Evolutionary conservation across 768 basidiomycete species (phyloP), one percentile per base, ranked within the genome.

Genomic region (Termitomyces bulborhizus): DNA sequence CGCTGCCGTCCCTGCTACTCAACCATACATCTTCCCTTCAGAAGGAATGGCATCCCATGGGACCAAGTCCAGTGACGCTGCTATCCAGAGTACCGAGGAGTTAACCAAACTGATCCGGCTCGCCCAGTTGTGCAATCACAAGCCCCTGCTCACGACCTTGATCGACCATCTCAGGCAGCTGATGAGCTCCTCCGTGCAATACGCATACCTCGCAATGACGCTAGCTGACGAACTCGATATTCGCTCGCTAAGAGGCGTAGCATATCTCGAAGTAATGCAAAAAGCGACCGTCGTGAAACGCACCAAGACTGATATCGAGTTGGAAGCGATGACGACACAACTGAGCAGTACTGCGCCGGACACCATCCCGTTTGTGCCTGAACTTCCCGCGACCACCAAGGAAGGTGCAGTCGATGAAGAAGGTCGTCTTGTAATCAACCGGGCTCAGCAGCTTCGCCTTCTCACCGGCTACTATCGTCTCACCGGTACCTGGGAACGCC

Each of bases 261-360:
- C 85, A 40, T 90, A 89, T 68, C 73, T 87, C 53, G 84, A 85
- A 66, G 82, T 88, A n/a, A 82, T 89, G 79, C 83, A 83, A 62
- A 84, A 80, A 60, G 78, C 77, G 1, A 68, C 71, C 15, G 69
- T 79, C 34, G 77, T 80, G 26, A 70, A 66, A 56, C 67, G 69
- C 43, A 65, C 71, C 6, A 62, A 62, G 39, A 64, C 71, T 21
- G 71, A 75, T 57, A 49, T 66, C 9, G 57, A 57, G 12, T 51
- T 67, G 36, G 60, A 61, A n/a, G 37, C 61, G 9, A 57, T 58
- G 44, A 34, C 57, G 57, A 51, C 50, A 16, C 43, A 27, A 27
- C 37, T 34, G 21, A 40, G 26, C 27, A 40, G 39, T 11, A 21
- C 29, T 8, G 11, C 37, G 15, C 24, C 7, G 13, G 26, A 54